Evolutionary conservation across 2,329 filamentous ascomycete genomes (phyloP).

Genomic region (Phyllosticta citriasiana): DNA sequence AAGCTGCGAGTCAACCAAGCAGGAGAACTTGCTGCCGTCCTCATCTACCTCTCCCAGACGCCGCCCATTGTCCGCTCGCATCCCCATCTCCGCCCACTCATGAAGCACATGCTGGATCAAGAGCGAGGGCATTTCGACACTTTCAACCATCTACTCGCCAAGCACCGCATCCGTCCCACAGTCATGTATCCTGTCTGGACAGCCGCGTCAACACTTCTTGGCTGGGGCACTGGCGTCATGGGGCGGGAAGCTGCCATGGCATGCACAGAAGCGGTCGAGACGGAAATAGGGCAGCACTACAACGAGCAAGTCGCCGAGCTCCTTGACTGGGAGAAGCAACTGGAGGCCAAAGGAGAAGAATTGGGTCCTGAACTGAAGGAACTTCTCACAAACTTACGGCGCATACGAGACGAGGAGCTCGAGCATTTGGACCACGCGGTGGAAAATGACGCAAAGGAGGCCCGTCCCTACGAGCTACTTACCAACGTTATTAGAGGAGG

Average conservation of each 20-base stretch:
- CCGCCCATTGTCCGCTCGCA: slow-evolving; percentile 69
- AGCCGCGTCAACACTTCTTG: slow-evolving; percentile 65
- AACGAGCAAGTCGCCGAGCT: slow-evolving; percentile 80
- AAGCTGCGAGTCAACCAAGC: slow-evolving; percentile 92
- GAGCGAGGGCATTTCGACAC: slow-evolving; percentile 78
- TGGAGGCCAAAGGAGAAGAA: slow-evolving; percentile 68
- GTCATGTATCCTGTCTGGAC: slow-evolving; percentile 89
- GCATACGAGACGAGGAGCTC: slow-evolving; percentile 88
- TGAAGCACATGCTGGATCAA: slow-evolving; percentile 98
- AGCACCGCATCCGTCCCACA: slow-evolving; percentile 84
- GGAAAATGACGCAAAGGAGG: slow-evolving; percentile 83
- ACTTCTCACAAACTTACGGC: slow-evolving; percentile 62
- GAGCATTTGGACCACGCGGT: slow-evolving; percentile 95
- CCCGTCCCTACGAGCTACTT: slow-evolving; percentile 78
- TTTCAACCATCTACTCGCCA: slow-evolving; percentile 74
- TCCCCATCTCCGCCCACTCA: slow-evolving; percentile 78
- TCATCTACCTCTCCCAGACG: slow-evolving; percentile 87
- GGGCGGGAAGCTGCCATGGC: slow-evolving; percentile 95
- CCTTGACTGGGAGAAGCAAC: slow-evolving; percentile 68
- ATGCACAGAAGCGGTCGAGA: slow-evolving; percentile 96
- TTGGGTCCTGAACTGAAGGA: slow-evolving; percentile 67
- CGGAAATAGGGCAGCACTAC: slow-evolving; percentile 93
- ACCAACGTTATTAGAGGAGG: slow-evolving; percentile 83
- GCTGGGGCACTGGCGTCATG: slow-evolving; percentile 82
- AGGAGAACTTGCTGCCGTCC: slow-evolving; percentile 88